Base-by-base conservation (phyloP, 139 green algal species). In the Pleodorina starrii region DNA sequence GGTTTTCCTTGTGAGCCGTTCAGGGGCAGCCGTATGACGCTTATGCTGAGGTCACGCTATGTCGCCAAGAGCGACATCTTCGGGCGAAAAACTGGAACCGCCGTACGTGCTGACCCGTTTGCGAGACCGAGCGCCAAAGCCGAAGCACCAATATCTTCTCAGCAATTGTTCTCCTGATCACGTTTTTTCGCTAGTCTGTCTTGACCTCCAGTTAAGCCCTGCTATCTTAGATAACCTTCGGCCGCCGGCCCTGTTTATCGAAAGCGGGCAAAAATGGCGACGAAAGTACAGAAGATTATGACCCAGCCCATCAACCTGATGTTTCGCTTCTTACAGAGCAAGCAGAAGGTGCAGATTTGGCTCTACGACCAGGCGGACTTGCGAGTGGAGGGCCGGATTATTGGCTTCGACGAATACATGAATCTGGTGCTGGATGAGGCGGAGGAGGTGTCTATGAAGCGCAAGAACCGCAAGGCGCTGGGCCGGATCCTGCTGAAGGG, bases 341-440 rank as follows among this genome's bases (percentile, higher is more conserved):
- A 95, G 93, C 97, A 97, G 87, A 94, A 96, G 42, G 96, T 99
- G 35, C 96, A 99, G 90, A 97, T 99, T 48, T 99, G 98, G 98
- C 93, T 99, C 32, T 99, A 95, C 84, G 98, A 99, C 57, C 96
- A 99, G 84, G 95, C 88, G 19, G 98, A 99, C 91, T 74, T 98
- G 57, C 89, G 96, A 0, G 96, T 99, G 27, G 98, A 99, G 88
- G 98, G 98, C 1, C 93, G 94, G n/a, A 99, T 99, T 92, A 98
- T 99, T 81, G 97, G 98, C 0, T 99, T 99, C 85, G 98, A 99
- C 90, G 98, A 99, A 92, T 99, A 99, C 95, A 99, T 99, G 98
- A 99, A 99, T 90, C 91, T 99, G 42, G 98, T 99, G 79, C 92
- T 99, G 68, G 98, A 99, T 63, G 98, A 99, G 60, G 97, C 98